Conservation (phyloP, 257 asterid genomes). For the Oldenlandia corymbosa region DNA sequence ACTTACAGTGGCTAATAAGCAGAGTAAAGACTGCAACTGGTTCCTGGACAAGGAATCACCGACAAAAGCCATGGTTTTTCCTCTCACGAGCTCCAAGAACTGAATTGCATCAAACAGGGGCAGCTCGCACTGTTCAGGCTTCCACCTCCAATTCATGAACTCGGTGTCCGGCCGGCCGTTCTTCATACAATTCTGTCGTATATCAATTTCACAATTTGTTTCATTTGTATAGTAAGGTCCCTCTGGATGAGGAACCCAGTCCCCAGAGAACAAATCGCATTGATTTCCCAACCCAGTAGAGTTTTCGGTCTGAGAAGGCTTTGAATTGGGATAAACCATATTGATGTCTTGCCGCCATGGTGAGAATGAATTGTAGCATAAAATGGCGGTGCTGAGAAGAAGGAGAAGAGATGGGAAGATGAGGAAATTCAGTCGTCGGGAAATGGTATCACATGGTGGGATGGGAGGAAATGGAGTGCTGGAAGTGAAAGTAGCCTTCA, state of each 20-base stretch:
- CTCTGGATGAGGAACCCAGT: conserved; percentile 53
- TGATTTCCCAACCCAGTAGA: not conserved
- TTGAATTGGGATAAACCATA: not conserved
- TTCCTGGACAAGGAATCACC: conserved; percentile 78
- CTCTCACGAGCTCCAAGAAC: conserved; percentile 58
- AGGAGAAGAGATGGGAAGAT: conserved; percentile 6
- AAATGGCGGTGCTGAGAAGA: conserved; percentile 8
- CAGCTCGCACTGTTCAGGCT: conserved; percentile 49
- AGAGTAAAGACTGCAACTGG: conserved; percentile 72
- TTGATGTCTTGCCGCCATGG: conserved; percentile 1
- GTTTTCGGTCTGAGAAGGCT: not conserved
- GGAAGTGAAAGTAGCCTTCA: not conserved
- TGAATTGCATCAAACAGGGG: conserved; percentile 44
- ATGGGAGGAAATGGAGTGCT: not conserved
- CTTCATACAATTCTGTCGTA: conserved; percentile 32
- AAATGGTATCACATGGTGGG: not conserved
- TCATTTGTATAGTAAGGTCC: conserved; percentile 58
- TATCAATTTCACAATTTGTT: conserved; percentile 31
- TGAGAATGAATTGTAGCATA: not conserved
- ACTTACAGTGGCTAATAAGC: conserved; percentile 68
- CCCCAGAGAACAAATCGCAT: conserved; percentile 49
- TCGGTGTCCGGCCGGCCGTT: conserved; percentile 35
- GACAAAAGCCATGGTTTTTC: conserved; percentile 59
- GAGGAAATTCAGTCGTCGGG: not conserved
- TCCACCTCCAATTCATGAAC: conserved; percentile 37